A percentile compares a stretch with the other conserved stretches of the same genome.
Evolutionary conservation across 306 rosid genomes (phyloP).

Genomic region (Cicer judaicum): DNA sequence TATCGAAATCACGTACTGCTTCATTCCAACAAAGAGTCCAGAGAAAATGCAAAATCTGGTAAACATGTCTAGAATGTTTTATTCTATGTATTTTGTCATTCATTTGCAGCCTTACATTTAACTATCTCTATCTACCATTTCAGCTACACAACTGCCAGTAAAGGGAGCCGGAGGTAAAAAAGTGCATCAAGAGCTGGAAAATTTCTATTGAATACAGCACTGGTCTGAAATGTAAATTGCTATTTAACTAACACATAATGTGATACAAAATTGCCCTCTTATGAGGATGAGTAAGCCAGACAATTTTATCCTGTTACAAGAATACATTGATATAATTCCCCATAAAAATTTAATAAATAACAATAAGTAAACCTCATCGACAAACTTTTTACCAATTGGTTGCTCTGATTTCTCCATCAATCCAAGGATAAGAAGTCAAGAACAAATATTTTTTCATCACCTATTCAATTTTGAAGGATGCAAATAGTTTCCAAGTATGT

Average conservation of each 20-base stretch:
- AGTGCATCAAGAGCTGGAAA: not conserved
- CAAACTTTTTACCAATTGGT: constrained; percentile 24
- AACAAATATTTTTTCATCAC: not conserved
- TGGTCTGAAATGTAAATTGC: not conserved
- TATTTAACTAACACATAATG: constrained; percentile 5
- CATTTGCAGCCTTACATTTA: not conserved
- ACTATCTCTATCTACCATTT: not conserved
- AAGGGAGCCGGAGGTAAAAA: not conserved
- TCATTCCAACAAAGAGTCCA: constrained; percentile 1
- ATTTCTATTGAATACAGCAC: not conserved
- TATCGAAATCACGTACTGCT: constrained; percentile 53
- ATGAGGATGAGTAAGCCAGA: constrained; percentile 4
- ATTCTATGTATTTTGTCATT: not conserved
- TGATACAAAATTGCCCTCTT: constrained; percentile 20
- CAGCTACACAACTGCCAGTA: not conserved
- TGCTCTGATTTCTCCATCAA: constrained; percentile 10
- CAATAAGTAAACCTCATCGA: constrained; percentile 21
- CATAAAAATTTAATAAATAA: constrained; percentile 5
- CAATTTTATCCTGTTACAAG: constrained; percentile 14
- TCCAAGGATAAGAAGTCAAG: not conserved
- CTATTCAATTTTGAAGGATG: constrained; percentile 3
- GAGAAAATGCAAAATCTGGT: not conserved
- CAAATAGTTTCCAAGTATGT: not conserved
- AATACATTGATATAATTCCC: not conserved
- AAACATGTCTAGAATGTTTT: not conserved